Percentiles rank a stretch among this genome's conserved stretches.
phyloP scores from a whole-genome alignment of 73 alveolate genomes.

The Tetrahymena thermophila region DNA sequence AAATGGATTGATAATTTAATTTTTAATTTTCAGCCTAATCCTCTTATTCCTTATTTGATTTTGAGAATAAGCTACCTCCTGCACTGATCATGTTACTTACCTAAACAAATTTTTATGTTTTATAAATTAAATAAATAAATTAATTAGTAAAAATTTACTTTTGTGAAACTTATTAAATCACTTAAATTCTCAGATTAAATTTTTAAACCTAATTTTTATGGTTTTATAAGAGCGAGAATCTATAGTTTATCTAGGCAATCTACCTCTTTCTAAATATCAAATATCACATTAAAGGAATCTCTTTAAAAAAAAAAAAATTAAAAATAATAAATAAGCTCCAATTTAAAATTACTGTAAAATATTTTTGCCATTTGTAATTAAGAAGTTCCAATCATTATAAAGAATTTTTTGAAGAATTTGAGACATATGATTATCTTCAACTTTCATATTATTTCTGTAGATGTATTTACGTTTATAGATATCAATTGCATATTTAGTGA shows the following conservation, averaged over 20 bases:
- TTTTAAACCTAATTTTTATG: not conserved
- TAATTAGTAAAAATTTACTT: not conserved
- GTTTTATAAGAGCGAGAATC: not conserved
- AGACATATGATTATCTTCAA: not conserved
- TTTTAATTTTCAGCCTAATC: no score
- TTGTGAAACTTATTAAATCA: not conserved
- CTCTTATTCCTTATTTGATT: not conserved
- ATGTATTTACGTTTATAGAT: not conserved
- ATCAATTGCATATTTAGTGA: not conserved
- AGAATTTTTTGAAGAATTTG: not conserved
- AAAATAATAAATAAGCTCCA: no score
- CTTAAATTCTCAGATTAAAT: not conserved
- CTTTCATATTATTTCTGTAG: not conserved
- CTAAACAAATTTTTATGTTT: not conserved
- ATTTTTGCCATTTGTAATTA: not conserved
- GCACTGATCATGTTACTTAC: not conserved
- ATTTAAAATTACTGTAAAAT: not conserved
- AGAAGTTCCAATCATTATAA: not conserved
- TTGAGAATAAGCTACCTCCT: not conserved
- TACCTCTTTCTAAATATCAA: not conserved
- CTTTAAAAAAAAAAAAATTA: not conserved
- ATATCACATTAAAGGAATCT: not conserved
- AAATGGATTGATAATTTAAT: no score
- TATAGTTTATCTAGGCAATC: not conserved
- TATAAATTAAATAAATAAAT: not conserved